These are phyloP conservation scores for Suillus fuscotomentosus DNA, from an alignment of 768 basidiomycete genomes.

Conservation along the genomic window DNA sequence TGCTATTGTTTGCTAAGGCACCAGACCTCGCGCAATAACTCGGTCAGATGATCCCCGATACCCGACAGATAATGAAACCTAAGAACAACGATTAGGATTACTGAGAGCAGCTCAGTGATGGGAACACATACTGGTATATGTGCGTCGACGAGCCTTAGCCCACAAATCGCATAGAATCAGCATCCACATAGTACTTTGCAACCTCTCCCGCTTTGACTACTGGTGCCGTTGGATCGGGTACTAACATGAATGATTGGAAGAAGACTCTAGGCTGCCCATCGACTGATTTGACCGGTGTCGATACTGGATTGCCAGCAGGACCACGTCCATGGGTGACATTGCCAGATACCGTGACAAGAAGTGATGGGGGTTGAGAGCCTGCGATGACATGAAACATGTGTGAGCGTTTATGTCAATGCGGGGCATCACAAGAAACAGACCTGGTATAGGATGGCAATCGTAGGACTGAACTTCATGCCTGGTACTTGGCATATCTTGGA, in stretches of 20 bases:
- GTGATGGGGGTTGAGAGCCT: slow-evolving; percentile 78
- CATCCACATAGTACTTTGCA: slow-evolving; percentile 78
- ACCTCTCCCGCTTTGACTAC: slow-evolving; percentile 67
- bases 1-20: background rate
- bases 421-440: slow-evolving; percentile 34
- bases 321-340: slow-evolving; percentile 71
- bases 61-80: background rate
- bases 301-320: slow-evolving; percentile 55
- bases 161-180: slow-evolving; percentile 81
- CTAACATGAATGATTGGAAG: slow-evolving; percentile 84
- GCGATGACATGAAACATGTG: background rate
- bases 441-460: slow-evolving; percentile 88
- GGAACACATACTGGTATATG: background rate
- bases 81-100: background rate
- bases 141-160: slow-evolving; percentile 38
- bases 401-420: background rate
- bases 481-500: slow-evolving; percentile 72
- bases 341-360: slow-evolving; percentile 79
- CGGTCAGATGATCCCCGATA: background rate
- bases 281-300: slow-evolving; percentile 45
- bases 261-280: slow-evolving; percentile 85
- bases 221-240: slow-evolving; percentile 68
- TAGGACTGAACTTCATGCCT: slow-evolving; percentile 86
- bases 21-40: background rate
- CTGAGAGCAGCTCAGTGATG: background rate